Evolutionary conservation across 208 protist species (phyloP), one percentile per base, ranked within the genome.

Genomic region (Acanthamoeba sp.): DNA sequence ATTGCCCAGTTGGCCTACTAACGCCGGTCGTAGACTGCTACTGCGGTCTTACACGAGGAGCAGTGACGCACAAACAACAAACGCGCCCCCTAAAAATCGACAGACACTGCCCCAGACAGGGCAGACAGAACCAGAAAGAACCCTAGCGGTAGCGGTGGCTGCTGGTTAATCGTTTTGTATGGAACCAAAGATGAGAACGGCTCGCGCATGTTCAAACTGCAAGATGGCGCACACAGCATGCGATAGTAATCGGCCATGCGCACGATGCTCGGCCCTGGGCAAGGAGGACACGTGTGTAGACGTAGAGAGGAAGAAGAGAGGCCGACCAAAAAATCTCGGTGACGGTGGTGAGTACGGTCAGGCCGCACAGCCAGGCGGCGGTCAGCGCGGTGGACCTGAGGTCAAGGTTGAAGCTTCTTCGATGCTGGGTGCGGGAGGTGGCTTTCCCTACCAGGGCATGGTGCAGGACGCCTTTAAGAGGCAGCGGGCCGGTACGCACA

Each of bases 131-230:
- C 45, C 45, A 50, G 45, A 50, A 50, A 50, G 45, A 50, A 50
- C 45, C 48, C 10, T 6, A 16, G 10, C 20, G 22, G 55, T 62
- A 27, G 5, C 20, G 20, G n/a, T n/a, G n/a, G n/a, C n/a, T n/a
- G n/a, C n/a, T n/a, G n/a, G n/a, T n/a, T n/a, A n/a, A n/a, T n/a
- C n/a, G n/a, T n/a, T n/a, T n/a, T 62, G 5, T 62, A 62, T 62
- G 55, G 55, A 62, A 62, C 12, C 55, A 7, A 62, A 62, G 73
- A 84, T 84, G 73, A 84, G 73, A 52, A 84, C 73, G 50, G 82
- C 82, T 34, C 55, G 88, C 5, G 89, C 89, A 6, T 93, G 89
- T 82, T 84, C 66, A 0, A 40, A 69, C 18, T 93, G 89, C 89
- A 69, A 82, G 52, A 42, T 45, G 27, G 59, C 89, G 0, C 89